A percentile compares a stretch with the other conserved stretches of the same genome.
Conservation (phyloP, 225 moss, liverwort and hornwort species). For the Polytrichum formosum region DNA sequence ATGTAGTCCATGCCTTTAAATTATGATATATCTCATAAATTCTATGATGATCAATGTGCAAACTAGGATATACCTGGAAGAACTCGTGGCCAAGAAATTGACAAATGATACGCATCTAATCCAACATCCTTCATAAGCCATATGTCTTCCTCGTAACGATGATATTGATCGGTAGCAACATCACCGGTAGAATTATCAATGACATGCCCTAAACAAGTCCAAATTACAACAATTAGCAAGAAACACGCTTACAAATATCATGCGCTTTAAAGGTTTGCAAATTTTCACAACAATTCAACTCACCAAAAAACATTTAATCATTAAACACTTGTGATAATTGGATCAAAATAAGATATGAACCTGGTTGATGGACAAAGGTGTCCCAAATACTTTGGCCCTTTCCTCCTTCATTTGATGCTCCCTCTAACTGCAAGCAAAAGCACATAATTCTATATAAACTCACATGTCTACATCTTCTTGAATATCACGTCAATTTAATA, state of each 20-base stretch:
- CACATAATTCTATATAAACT: too few relatives aligned
- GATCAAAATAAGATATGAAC: background rate
- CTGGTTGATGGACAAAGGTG: constrained; percentile 6
- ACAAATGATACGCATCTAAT: constrained; percentile 42
- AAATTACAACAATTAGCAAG: background rate
- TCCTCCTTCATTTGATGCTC: constrained; percentile 33
- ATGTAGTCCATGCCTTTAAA: too few relatives aligned
- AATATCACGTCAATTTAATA: too few relatives aligned
- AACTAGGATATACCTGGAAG: constrained; percentile 14
- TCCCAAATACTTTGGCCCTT: constrained; percentile 44
- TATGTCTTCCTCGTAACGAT: constrained; percentile 30
- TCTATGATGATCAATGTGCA: too few relatives aligned
- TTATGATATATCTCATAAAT: too few relatives aligned
- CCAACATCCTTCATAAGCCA: constrained; percentile 52
- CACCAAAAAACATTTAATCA: background rate
- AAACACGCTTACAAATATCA: background rate
- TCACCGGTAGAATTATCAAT: constrained; percentile 29
- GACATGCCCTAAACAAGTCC: background rate
- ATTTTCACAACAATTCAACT: too few relatives aligned
- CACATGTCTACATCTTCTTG: too few relatives aligned
- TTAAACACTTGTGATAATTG: background rate
- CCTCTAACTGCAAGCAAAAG: constrained; percentile 27
- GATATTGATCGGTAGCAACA: constrained; percentile 33
- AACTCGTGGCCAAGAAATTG: constrained; percentile 41
- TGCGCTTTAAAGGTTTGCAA: background rate